Evolutionary conservation across 148 eudicot species (phyloP).

Genomic region (Bassia scoparia): DNA sequence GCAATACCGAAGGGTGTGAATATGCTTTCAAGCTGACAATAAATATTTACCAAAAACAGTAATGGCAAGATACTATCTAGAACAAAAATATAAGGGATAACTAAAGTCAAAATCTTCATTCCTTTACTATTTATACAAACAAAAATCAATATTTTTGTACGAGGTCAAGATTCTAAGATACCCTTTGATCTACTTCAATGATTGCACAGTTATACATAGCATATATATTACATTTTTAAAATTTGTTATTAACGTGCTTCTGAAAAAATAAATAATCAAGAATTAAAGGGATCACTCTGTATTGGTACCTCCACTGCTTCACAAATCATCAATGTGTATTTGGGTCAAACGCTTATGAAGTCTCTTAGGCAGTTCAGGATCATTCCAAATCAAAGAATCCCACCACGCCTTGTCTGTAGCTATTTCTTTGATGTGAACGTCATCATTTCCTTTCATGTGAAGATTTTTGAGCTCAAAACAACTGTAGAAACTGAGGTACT

Average conservation of each 20-base stretch:
- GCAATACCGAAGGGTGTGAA: too few species aligned
- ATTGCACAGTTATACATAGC: not conserved
- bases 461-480: conserved; percentile 28
- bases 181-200: not conserved
- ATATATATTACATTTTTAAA: not conserved
- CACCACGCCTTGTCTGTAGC: conserved; percentile 29
- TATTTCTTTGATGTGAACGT: conserved; percentile 21
- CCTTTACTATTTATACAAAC: not conserved
- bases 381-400: conserved; percentile 28
- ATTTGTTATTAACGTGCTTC: not conserved
- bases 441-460: conserved; percentile 17
- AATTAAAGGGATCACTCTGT: not conserved
- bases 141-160: not conserved
- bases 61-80: not conserved
- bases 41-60: too few species aligned
- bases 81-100: not conserved
- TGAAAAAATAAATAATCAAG: not conserved
- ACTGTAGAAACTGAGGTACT: conserved; percentile 21
- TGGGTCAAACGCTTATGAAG: conserved; percentile 14
- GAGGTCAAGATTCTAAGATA: not conserved
- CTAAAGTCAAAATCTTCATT: not conserved
- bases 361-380: not conserved
- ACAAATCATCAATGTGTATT: conserved; percentile 15
- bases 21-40: not conserved
- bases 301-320: not conserved